Base-by-base conservation (phyloP, 805 yeast species). In the Schwanniomyces polymorphus region DNA sequence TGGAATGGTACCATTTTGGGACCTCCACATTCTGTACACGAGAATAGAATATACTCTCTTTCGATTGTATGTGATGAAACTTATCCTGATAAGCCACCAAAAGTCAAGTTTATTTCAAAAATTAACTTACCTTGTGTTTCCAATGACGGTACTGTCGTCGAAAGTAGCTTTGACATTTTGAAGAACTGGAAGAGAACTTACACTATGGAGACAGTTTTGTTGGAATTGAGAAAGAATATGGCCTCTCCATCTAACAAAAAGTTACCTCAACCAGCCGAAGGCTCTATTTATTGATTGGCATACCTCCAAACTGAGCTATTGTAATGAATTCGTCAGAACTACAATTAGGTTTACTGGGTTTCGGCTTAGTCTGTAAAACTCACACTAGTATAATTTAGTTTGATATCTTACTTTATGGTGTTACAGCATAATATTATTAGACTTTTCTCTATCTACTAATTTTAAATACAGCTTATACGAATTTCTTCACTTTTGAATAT, bases 1-100 rank as follows among this genome's bases (percentile, higher is more conserved):
- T 94, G 99, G 99, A 94, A 91, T 69, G 99, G 97, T 10, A 94
- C 99, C 28, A 92, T 94, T 44, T 74, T 94, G 54, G 99, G 99
- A 0, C 99, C 99, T 4, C 99, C 99, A 29, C 96, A 88, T 60
- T 68, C 74, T 11, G 81, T 81, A 25, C 97, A 92, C 65, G 97
- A 91, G 65, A 94, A 94, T 68, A 79, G 99, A 62, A 94, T 94
- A 52, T 94, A 94, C 66, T 85, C 89, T 29, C 75, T 94, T 46
- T 82, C 80, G 44, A 82, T 94, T 42, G 83, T 81, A 52, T 91
- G 97, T 65, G 97, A 91, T 17, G 82, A 81, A 5, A 72, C 77
- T 6, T 94, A 94, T 64, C 99, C 99, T 0, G 94, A 88, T 51
- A 65, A 78, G 55, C 97, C 99, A 3, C 99, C 99, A 12, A 64